A percentile compares a stretch with the other conserved stretches of the same genome.
These are phyloP conservation scores for Vitis hybrid DNA, from an alignment of 177 flowering plant species.

Conservation along the genomic window DNA sequence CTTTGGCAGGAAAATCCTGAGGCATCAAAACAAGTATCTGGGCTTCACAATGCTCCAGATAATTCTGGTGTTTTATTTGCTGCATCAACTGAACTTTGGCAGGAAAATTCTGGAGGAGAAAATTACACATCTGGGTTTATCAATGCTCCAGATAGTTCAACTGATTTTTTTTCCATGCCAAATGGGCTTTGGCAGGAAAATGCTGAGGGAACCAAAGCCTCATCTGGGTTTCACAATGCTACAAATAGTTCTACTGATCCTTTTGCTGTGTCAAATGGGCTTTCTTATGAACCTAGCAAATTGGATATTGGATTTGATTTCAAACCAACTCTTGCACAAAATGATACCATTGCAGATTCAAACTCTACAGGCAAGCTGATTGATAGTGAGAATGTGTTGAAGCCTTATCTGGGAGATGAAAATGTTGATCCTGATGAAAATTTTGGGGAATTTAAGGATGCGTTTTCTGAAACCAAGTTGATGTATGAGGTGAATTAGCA, in stretches of 20 bases:
- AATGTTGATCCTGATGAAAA: constrained; percentile 27
- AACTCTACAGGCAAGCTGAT: constrained; percentile 12
- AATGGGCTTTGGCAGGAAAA: constrained; percentile 18
- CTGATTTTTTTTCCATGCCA: constrained; percentile 22
- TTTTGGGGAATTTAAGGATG: constrained; percentile 38
- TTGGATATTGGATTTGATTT: constrained; percentile 27
- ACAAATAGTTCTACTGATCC: constrained; percentile 16
- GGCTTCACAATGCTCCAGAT: no score
- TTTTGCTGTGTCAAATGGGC: constrained; percentile 20
- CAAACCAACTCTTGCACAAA: constrained; percentile 10
- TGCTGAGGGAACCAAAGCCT: constrained; percentile 10
- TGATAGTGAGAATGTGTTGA: constrained; percentile 13
- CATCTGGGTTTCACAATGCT: constrained; percentile 21
- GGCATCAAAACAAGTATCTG: no score
- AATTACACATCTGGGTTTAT: neutral
- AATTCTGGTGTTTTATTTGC: no score
- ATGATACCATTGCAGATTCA: constrained; percentile 12
- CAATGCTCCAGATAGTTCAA: neutral
- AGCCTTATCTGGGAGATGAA: constrained; percentile 15
- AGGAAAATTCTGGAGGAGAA: no score
- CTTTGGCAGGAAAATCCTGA: neutral
- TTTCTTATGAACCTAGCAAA: constrained; percentile 16
- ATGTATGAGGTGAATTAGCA: constrained; percentile 22
- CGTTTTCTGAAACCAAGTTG: constrained; percentile 26
- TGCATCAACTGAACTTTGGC: no score